Evolutionary conservation across 345 rosid genomes (phyloP).

Genomic region (Eucalyptus polybractea): DNA sequence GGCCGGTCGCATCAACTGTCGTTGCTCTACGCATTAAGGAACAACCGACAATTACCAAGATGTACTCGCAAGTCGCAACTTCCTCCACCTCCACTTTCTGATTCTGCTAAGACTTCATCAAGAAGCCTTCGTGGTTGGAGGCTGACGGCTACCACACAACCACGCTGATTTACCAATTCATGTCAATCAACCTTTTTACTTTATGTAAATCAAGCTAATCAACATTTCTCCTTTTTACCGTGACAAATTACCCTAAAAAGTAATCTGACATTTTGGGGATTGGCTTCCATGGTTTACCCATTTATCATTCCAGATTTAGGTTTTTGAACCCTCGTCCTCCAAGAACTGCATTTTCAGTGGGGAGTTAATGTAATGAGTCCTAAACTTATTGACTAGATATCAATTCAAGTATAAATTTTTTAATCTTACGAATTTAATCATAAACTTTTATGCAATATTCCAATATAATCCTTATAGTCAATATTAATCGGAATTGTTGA

Average conservation of each 20-base stretch:
- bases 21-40: background rate
- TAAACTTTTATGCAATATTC: rapidly evolving
- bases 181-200: background rate
- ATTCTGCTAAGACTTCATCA: background rate
- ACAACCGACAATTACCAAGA: conserved; percentile 22
- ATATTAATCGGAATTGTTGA: background rate
- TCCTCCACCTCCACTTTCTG: background rate
- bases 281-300: background rate
- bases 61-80: background rate
- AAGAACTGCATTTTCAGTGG: background rate
- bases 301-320: background rate
- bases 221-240: background rate
- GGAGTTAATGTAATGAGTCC: background rate
- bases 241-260: background rate
- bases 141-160: conserved; percentile 3
- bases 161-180: background rate
- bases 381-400: background rate
- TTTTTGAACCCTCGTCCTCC: background rate
- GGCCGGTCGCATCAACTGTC: conserved; percentile 2
- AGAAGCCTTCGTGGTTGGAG: conserved; percentile 11
- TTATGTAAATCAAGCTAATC: background rate
- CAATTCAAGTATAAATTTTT: background rate
- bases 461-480: rapidly evolving
- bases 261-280: background rate
- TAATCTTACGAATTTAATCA: rapidly evolving